phyloP scores from a whole-genome alignment of 257 asterid species.

The Mentha longifolia region DNA sequence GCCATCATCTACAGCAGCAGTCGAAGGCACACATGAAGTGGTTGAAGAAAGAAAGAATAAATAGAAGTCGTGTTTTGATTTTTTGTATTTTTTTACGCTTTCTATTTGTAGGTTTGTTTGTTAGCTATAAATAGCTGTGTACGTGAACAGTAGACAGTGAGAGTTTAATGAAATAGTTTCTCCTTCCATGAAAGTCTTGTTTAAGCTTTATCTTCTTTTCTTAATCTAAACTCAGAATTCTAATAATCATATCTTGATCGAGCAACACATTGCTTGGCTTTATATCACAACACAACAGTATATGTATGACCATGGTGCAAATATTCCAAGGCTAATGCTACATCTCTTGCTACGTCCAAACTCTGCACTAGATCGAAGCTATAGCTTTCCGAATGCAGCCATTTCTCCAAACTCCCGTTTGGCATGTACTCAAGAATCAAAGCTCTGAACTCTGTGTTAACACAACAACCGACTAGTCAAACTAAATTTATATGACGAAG shows the following conservation, averaged over 20 bases:
- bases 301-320: constrained; percentile 29
- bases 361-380: not conserved
- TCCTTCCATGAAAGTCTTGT: too few relatives aligned
- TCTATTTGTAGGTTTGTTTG: too few relatives aligned
- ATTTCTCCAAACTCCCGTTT: not conserved
- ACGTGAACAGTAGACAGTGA: too few relatives aligned
- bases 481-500: constrained; percentile 41
- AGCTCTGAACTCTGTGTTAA: not conserved
- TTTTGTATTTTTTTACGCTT: too few relatives aligned
- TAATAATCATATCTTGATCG: constrained; percentile 35
- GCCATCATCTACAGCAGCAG: too few relatives aligned
- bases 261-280: constrained; percentile 33
- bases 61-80: too few relatives aligned
- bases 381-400: not conserved
- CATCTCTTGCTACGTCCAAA: constrained; percentile 29
- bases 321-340: constrained; percentile 22
- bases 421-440: not conserved
- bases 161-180: too few relatives aligned
- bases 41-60: too few relatives aligned
- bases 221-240: too few relatives aligned
- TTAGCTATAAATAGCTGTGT: too few relatives aligned
- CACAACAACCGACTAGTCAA: not conserved
- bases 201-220: too few relatives aligned
- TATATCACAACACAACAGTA: constrained; percentile 25
- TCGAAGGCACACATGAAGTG: too few relatives aligned